Evolutionary conservation across 2,329 filamentous ascomycete genomes (phyloP).

Genomic region (Penicillium capsulatum): DNA sequence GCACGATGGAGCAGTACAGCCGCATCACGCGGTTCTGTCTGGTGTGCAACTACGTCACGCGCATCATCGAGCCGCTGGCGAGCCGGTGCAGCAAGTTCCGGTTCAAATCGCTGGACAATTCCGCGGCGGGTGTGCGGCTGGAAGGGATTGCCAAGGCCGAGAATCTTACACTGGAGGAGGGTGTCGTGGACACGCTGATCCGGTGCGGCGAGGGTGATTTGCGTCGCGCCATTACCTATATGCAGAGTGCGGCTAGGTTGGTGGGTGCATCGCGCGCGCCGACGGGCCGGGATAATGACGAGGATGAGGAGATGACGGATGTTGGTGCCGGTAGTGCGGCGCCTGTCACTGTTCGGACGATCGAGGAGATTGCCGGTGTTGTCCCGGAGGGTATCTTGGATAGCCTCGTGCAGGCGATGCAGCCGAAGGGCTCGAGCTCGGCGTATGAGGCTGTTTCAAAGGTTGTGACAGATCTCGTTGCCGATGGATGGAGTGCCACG

Average conservation of each 20-base stretch:
- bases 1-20: conserved; percentile 97
- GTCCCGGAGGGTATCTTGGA: conserved; percentile 74
- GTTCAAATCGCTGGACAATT: conserved; percentile 91
- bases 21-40: conserved; percentile 96
- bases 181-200: conserved; percentile 78
- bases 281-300: conserved; percentile 46
- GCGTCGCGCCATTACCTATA: conserved; percentile 89
- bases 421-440: conserved; percentile 60
- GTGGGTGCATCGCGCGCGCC: conserved; percentile 61
- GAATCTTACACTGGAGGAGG: conserved; percentile 68
- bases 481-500: conserved; percentile 92
- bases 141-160: conserved; percentile 79
- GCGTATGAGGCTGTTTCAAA: conserved; percentile 71
- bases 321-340: conserved; percentile 48
- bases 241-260: conserved; percentile 89
- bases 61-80: conserved; percentile 94
- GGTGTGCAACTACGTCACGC: conserved; percentile 97
- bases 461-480: conserved; percentile 84
- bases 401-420: conserved; percentile 67
- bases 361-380: conserved; percentile 95
- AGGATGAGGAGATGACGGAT: conserved; percentile 59
- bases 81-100: conserved; percentile 93
- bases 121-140: conserved; percentile 73
- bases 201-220: conserved; percentile 89
- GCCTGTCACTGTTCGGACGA: conserved; percentile 67